Base-by-base conservation (phyloP, 768 basidiomycete species). In the Pleurotus tuoliensis region DNA sequence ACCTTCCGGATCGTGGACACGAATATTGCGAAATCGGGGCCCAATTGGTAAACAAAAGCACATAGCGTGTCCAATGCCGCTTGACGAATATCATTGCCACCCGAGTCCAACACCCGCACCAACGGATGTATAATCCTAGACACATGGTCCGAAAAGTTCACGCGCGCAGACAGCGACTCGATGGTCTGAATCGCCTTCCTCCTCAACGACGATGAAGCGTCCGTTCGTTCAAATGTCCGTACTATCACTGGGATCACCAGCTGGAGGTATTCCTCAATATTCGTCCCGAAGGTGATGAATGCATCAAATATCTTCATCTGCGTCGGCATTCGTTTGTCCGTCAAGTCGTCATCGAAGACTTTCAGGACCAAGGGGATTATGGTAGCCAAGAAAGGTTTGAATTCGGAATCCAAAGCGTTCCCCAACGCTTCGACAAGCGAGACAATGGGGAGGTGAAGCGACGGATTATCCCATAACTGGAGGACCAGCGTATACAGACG, bases 1-100 rank as follows among this genome's bases (percentile, higher is more conserved):
- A 91, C 95, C 81, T 98, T 98, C 70, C 93, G 93, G 61, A 99
- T 91, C 62, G 95, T 95, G 0, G 97, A 94, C 37, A 98, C 90
- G 64, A 98, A 99, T 43, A 99, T 93, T 3, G 97, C 94, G 62
- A 95, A 99, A 68, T 98, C 96, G 0, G 95, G 87, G 1, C 95
- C 95, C 51, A 99, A 83, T 65, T 99, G 97, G 38, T 93, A 79
- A 39, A 98, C 86, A 39, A 98, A 77, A 1, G 94, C 90, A 67
- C 93, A 97, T 2, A 99, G 74, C 0, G 94, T 92, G 58, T 98
- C 94, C 86, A 98, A 88, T 5, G 95, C 91, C 1, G 90, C 83
- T 70, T 82, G 82, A 16, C 92, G 80, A 46, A 98, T 74, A 57
- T 98, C 95, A 58, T 88, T 88, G 62, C 80, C 87, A 1, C 80